A percentile compares a stretch with the other conserved stretches of the same genome.
These are phyloP conservation scores for Apiotrichum sp. DNA, from an alignment of 1,284 basidiomycete species.

Conservation along the genomic window DNA sequence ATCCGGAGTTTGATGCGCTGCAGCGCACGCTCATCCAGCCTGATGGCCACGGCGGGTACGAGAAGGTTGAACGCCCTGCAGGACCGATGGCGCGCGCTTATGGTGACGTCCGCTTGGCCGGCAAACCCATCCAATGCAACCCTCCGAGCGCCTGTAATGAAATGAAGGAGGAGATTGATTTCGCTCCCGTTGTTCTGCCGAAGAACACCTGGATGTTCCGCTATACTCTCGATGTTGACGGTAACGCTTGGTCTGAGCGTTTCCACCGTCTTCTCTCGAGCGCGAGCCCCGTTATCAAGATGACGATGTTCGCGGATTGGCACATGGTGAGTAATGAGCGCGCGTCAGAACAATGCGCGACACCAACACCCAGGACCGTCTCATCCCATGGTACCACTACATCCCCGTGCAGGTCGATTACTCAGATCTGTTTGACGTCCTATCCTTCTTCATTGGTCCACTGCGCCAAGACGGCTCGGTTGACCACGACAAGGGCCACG, in stretches of 20 bases:
- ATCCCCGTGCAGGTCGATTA: conserved; percentile 50
- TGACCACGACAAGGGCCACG: conserved; percentile 40
- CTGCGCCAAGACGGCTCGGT: conserved; percentile 37
- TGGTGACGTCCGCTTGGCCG: conserved; percentile 46
- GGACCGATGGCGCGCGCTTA: conserved; percentile 39
- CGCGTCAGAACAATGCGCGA: too few relatives aligned
- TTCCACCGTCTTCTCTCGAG: conserved; percentile 52
- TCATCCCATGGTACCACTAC: conserved; percentile 47
- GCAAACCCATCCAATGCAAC: conserved; percentile 31
- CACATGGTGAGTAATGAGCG: conserved; percentile 31
- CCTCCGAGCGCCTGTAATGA: conserved; percentile 29
- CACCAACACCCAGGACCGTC: conserved; percentile 9
- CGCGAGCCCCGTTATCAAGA: conserved; percentile 46
- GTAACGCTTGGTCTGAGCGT: conserved; percentile 63
- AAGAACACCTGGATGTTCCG: conserved; percentile 52
- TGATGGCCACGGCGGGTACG: conserved; percentile 37
- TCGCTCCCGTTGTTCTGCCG: conserved; percentile 49
- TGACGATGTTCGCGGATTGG: conserved; percentile 49
- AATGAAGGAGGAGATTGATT: conserved; percentile 44
- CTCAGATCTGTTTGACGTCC: conserved; percentile 49
- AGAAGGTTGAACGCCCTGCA: conserved; percentile 27
- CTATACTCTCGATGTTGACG: conserved; percentile 49
- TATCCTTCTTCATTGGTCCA: conserved; percentile 49
- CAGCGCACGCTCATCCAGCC: conserved; percentile 42
- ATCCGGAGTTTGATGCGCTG: conserved; percentile 23